Base-by-base conservation (phyloP, 2,329 filamentous ascomycete genomes). In the Fusarium falciforme region DNA sequence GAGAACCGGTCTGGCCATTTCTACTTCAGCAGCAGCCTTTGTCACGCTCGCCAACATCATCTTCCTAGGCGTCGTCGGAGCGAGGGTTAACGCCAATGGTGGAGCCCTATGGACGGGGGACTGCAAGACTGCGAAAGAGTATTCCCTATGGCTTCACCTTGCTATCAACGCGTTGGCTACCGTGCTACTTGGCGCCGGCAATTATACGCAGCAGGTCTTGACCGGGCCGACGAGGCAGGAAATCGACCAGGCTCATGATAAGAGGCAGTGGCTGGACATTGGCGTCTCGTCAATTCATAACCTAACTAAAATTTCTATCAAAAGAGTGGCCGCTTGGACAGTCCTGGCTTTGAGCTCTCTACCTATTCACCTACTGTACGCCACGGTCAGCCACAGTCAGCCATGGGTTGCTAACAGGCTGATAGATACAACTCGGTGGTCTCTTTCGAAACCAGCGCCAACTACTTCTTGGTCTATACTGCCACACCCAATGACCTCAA, bases 251-350 rank as follows among this genome's bases (percentile, higher is more conserved):
- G 61, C 61, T 25, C 61, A 63, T 12, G 25, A 29, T 2, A 54
- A 35, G 25, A 52, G 25, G 31, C 42, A 63, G 9, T 62, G 44
- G 47, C 61, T 63, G 1, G 61, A 63, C 27, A 47, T 63, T 29
- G 61, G 61, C 11, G 31, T 55, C 44, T 38, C 42, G 33, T 63
- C 61, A 20, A 7, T 63, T 55, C 61, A 47, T 8, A 63, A 63
- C 16, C 47, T 63, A 2, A 36, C 29, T 2, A 63, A 38, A 35
- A 63, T 63, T 8, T 55, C 61, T 11, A 27, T 36, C 14, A 58
- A 38, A 14, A 58, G 55, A 38, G 55, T 58, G 16, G 22, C 22
- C 2, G 55, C 55, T 7, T 58, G 55, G 35, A 58, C 17, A 16
- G 17, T 58, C 1, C 22, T 58, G 4, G 55, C 55, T 27, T n/a